phyloP scores from a whole-genome alignment of 139 green algal genomes.

The Chlamydomonas schloesseri region DNA sequence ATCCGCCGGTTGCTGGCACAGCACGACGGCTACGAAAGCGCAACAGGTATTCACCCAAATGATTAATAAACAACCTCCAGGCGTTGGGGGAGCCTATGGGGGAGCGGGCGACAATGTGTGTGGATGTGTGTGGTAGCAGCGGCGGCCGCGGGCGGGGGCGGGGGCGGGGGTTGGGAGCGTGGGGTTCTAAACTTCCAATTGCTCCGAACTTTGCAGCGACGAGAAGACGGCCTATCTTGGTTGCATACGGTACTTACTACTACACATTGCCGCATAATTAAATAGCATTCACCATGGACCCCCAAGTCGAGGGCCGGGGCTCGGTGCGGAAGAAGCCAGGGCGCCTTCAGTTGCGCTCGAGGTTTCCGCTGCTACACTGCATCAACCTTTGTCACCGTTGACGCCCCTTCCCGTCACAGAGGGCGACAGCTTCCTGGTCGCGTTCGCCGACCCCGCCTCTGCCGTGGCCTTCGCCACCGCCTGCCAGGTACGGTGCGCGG shows the following conservation, averaged over 20 bases:
- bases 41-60: too few species aligned
- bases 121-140: too few species aligned
- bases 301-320: too few species aligned
- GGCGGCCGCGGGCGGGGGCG: too few species aligned
- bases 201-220: neutral
- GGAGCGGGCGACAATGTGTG: too few species aligned
- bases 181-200: neutral
- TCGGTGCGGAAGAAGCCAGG: too few species aligned
- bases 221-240: too few species aligned
- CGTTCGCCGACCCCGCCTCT: slow-evolving; percentile 55
- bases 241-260: neutral
- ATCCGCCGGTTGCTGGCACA: slow-evolving; percentile 21
- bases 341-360: too few species aligned
- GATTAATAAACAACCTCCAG: too few species aligned
- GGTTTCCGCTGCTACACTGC: too few species aligned
- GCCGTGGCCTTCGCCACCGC: slow-evolving; percentile 42
- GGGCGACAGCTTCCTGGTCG: slow-evolving; percentile 63
- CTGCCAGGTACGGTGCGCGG: neutral
- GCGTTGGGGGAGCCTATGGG: too few species aligned
- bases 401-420: slow-evolving; percentile 27
- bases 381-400: too few species aligned
- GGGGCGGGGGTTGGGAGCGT: neutral
- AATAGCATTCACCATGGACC: neutral
- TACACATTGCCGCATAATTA: neutral
- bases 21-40: slow-evolving; percentile 40